Percentiles rank a stretch among this genome's conserved stretches.
phyloP scores from a whole-genome alignment of 306 rosid species.

The Prunus campanulata region DNA sequence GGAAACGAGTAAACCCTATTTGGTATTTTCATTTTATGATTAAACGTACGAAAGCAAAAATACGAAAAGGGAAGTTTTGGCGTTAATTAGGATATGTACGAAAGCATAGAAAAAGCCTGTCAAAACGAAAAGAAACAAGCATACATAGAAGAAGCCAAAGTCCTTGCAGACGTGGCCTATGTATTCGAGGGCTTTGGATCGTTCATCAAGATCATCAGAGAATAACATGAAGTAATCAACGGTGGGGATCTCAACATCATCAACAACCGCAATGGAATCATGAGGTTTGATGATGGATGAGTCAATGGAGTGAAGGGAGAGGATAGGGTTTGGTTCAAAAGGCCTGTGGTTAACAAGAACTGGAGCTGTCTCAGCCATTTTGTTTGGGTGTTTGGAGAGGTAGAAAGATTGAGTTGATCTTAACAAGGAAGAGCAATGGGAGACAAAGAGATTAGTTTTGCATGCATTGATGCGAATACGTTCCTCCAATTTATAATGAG shows the following conservation, averaged over 20 bases:
- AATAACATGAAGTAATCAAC: slow-evolving; percentile 18
- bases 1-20: neutral
- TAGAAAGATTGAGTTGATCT: neutral
- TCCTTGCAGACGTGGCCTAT: slow-evolving; percentile 16
- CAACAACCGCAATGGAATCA: neutral
- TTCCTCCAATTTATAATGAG: neutral
- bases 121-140: neutral
- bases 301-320: neutral
- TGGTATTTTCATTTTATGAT: neutral
- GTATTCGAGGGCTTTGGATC: slow-evolving; percentile 3
- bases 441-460: neutral
- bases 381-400: neutral
- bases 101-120: neutral
- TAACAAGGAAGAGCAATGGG: neutral
- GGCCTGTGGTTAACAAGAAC: neutral
- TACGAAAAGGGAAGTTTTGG: neutral
- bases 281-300: neutral
- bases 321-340: neutral
- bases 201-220: slow-evolving; percentile 15
- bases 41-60: too few species aligned
- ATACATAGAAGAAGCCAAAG: slow-evolving; percentile 27
- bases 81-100: neutral
- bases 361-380: neutral
- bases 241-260: slow-evolving; percentile 20
- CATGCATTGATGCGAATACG: neutral